Percentiles rank a stretch among this genome's conserved stretches.
phyloP scores from a whole-genome alignment of 257 asterid species.

The Asclepias syriaca region DNA sequence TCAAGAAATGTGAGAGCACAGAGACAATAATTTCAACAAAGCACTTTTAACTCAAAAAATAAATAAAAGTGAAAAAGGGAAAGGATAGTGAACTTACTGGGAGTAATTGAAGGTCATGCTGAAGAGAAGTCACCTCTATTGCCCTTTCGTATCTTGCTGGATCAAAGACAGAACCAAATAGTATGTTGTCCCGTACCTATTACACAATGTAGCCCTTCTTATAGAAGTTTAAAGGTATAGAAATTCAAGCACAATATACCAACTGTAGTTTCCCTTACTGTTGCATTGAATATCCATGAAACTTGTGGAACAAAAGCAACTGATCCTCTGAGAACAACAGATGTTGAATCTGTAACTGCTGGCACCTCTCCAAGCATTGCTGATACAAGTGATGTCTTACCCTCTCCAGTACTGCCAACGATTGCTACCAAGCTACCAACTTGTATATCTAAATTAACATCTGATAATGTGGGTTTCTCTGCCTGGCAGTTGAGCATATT shows the following conservation, averaged over 20 bases:
- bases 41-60: slow-evolving; percentile 2
- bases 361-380: slow-evolving; percentile 99
- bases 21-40: slow-evolving; percentile 10
- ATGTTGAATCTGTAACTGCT: slow-evolving; percentile 49
- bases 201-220: slow-evolving; percentile 10
- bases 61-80: background rate
- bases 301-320: slow-evolving; percentile 95
- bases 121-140: slow-evolving; percentile 66
- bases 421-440: slow-evolving; percentile 83
- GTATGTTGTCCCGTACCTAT: slow-evolving; percentile 80
- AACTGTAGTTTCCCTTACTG: slow-evolving; percentile 45
- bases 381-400: slow-evolving; percentile 91
- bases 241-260: background rate
- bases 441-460: slow-evolving; percentile 84
- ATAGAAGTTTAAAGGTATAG: background rate
- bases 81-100: slow-evolving; percentile 40
- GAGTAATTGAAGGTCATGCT: slow-evolving; percentile 75
- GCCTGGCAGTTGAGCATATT: slow-evolving; percentile 34
- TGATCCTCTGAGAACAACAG: slow-evolving; percentile 68
- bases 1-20: slow-evolving; percentile 2
- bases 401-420: slow-evolving; percentile 97
- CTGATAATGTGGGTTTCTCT: slow-evolving; percentile 70
- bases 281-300: slow-evolving; percentile 98
- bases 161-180: slow-evolving; percentile 69
- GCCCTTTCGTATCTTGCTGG: slow-evolving; percentile 63